Percentiles rank a stretch among this genome's conserved stretches.
phyloP scores from a whole-genome alignment of 495 filamentous ascomycete genomes.

The Elasticomyces elasticus region DNA sequence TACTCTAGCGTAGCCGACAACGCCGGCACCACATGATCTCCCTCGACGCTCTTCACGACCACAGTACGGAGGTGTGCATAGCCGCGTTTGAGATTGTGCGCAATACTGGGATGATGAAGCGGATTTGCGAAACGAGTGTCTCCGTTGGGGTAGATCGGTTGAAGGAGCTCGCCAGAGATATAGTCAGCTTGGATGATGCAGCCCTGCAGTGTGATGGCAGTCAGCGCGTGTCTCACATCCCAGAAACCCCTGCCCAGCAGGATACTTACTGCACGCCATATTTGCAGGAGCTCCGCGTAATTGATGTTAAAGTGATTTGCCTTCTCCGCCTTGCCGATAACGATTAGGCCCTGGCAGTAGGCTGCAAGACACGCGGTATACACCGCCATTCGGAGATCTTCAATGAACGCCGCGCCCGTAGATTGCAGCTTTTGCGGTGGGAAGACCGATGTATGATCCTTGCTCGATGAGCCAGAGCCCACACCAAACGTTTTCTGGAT shows the following conservation, averaged over 20 bases:
- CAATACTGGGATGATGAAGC: constrained; percentile 41
- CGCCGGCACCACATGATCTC: constrained; percentile 55
- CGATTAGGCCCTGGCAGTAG: constrained; percentile 57
- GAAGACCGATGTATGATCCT: constrained; percentile 31
- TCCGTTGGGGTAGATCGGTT: constrained; percentile 29
- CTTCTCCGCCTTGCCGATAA: constrained; percentile 52
- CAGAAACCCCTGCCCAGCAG: too few species aligned
- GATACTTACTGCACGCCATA: constrained; percentile 63
- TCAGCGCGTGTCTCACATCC: too few species aligned
- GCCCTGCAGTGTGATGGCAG: too few species aligned
- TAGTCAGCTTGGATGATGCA: constrained; percentile 65
- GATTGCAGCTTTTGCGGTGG: constrained; percentile 32
- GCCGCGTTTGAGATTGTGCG: constrained; percentile 41
- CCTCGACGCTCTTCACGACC: constrained; percentile 46
- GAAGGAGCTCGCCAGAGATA: constrained; percentile 46
- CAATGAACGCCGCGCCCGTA: constrained; percentile 43
- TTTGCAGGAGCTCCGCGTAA: constrained; percentile 48
- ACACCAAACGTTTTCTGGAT: constrained; percentile 27
- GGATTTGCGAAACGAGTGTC: constrained; percentile 31
- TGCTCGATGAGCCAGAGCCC: constrained; percentile 24
- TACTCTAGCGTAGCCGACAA: constrained; percentile 59
- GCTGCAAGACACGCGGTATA: constrained; percentile 54
- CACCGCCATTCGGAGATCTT: constrained; percentile 50
- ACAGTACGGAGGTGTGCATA: constrained; percentile 42
- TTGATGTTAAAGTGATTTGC: constrained; percentile 56